A percentile compares a stretch with the other conserved stretches of the same genome.
phyloP scores from a whole-genome alignment of 345 rosid genomes.

The Populus ilicifolia region DNA sequence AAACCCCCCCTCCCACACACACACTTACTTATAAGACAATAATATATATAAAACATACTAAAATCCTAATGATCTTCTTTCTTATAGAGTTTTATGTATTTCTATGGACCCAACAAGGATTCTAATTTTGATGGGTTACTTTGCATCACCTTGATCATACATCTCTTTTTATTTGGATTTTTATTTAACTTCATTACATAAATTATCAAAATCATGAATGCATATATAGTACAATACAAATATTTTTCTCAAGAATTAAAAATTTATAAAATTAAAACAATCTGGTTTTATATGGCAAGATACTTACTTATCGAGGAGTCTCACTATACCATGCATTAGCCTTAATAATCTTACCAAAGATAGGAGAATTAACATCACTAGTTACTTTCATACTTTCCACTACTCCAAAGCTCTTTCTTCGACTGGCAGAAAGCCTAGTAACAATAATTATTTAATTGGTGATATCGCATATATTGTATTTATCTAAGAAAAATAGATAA shows the following conservation, averaged over 20 bases:
- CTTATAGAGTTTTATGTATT: constrained; percentile 80
- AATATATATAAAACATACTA: background rate
- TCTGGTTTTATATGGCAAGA: background rate
- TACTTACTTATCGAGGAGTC: constrained; percentile 62
- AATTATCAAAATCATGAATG: background rate
- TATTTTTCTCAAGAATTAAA: background rate
- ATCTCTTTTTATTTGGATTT: constrained; percentile 82
- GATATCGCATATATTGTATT: background rate
- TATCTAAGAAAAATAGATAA: background rate
- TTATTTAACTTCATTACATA: constrained; percentile 55
- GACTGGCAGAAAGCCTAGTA: constrained; percentile 26
- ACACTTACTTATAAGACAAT: background rate
- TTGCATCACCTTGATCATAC: constrained; percentile 96
- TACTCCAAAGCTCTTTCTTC: constrained; percentile 70
- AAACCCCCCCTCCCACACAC: too few species aligned
- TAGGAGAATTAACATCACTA: constrained; percentile 79
- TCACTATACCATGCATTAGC: constrained; percentile 65
- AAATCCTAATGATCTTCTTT: constrained; percentile 74
- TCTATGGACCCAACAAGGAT: constrained; percentile 68
- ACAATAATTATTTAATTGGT: background rate
- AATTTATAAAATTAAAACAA: background rate
- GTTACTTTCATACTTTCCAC: constrained; percentile 94
- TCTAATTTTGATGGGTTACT: constrained; percentile 64
- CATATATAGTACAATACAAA: background rate
- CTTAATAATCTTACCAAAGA: constrained; percentile 77